phyloP scores from a whole-genome alignment of 345 rosid species.

The Eucalyptus microcorys region DNA sequence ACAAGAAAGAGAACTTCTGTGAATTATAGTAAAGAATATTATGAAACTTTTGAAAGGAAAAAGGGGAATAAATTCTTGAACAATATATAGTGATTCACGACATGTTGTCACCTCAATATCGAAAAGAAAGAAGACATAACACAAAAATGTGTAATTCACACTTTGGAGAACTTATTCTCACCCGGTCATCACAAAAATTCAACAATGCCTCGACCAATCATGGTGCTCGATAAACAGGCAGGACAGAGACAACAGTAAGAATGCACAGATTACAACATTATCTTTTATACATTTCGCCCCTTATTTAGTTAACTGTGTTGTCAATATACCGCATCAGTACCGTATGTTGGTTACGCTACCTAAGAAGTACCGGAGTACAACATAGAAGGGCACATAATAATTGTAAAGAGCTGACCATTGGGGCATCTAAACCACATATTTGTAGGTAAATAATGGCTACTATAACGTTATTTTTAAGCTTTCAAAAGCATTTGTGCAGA shows the following conservation, averaged over 20 bases:
- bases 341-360: not conserved
- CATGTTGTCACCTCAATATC: not conserved
- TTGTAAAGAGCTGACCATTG: not conserved
- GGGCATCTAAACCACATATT: not conserved
- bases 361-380: not conserved
- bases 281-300: not conserved
- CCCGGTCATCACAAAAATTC: constrained; percentile 73
- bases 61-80: not conserved
- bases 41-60: not conserved
- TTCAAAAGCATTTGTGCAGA: not conserved
- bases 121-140: not conserved
- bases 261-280: not conserved
- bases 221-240: constrained; percentile 26
- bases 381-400: not conserved
- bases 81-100: not conserved
- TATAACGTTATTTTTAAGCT: too few relatives aligned
- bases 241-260: not conserved
- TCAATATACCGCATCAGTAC: not conserved
- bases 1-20: not conserved
- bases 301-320: not conserved
- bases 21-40: not conserved
- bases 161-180: constrained; percentile 15
- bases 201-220: constrained; percentile 58
- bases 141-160: not conserved
- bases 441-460: not conserved